Evolutionary conservation across 352 stramenopile species (phyloP), one percentile per base, ranked within the genome.

Genomic region (Aphanomyces astaci): DNA sequence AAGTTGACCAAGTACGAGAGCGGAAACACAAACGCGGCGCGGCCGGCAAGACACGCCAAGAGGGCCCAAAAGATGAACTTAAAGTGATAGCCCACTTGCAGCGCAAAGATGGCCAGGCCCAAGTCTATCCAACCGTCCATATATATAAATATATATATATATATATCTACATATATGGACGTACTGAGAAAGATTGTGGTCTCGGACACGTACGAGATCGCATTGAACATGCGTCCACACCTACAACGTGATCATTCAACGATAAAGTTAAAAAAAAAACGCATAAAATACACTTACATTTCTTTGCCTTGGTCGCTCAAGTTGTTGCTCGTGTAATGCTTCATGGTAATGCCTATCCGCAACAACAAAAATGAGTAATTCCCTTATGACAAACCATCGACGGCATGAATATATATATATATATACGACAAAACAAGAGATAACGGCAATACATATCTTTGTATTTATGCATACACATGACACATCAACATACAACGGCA

Each of bases 131-230:
- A n/a, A n/a, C n/a, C n/a, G n/a, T n/a, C n/a, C n/a, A n/a, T n/a
- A n/a, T n/a, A n/a, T n/a, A n/a, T n/a, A n/a, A n/a, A n/a, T n/a
- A n/a, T n/a, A n/a, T n/a, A n/a, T n/a, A n/a, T n/a, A n/a, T n/a
- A n/a, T n/a, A n/a, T n/a, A n/a, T n/a, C n/a, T n/a, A n/a, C n/a
- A n/a, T n/a, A 31, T 3, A 19, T 19, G 9, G 10, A 43, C 60
- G 5, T 74, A 77, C 74, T 77, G 36, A 95, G 70, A 71, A 95
- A 95, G 33, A 95, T 87, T 31, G 76, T 75, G 4, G 81, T 89
- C 66, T 95, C 84, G 4, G 79, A 76, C 11, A 95, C 62, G 68
- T 92, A 79, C 11, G 82, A 77, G 3, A 83, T 65, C 2, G 86
- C 73, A 33, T 78, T 76, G 66, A 92, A 90, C 39, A 93, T 66